These are phyloP conservation scores for Colletotrichum cereale DNA, from an alignment of 2,329 filamentous ascomycete genomes.

Conservation along the genomic window DNA sequence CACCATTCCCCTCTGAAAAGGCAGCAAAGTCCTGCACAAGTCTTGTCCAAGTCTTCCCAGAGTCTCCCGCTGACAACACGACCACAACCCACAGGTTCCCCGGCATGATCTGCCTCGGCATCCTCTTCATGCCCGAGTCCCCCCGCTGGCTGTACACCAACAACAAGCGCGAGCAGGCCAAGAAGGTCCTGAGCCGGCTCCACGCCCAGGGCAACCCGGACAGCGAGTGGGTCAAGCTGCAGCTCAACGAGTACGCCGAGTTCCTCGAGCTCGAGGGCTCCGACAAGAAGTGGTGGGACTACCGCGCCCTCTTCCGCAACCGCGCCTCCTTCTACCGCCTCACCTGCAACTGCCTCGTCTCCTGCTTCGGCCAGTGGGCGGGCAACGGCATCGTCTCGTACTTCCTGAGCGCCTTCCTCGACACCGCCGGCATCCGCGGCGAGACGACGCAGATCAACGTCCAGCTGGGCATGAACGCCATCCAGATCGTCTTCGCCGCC, in stretches of 20 bases:
- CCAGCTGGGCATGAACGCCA: slow-evolving; percentile 60
- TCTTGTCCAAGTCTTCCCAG: slow-evolving; percentile 44
- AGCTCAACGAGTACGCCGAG: slow-evolving; percentile 58
- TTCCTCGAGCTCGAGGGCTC: slow-evolving; percentile 55
- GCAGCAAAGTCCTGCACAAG: no score
- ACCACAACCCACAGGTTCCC: slow-evolving; percentile 49
- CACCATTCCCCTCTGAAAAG: not conserved
- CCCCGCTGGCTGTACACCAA: slow-evolving; percentile 57
- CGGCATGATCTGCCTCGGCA: slow-evolving; percentile 48
- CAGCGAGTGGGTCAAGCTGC: slow-evolving; percentile 49
- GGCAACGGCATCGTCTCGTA: slow-evolving; percentile 60
- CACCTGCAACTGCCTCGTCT: slow-evolving; percentile 56
- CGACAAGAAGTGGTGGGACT: slow-evolving; percentile 64
- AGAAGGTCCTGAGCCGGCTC: slow-evolving; percentile 51
- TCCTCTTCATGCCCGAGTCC: slow-evolving; percentile 50
- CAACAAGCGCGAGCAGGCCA: slow-evolving; percentile 47
- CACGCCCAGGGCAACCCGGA: slow-evolving; percentile 58
- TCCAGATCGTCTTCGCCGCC: slow-evolving; percentile 62
- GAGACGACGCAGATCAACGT: slow-evolving; percentile 58
- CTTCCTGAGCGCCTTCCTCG: slow-evolving; percentile 63
- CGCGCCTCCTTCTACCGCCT: slow-evolving; percentile 57
- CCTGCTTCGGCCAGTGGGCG: slow-evolving; percentile 62
- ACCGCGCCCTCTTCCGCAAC: slow-evolving; percentile 57
- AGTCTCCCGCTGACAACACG: no score
- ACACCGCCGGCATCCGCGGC: slow-evolving; percentile 61